Conservation (phyloP, 306 rosid genomes). For the Phaseolus lunatus region DNA sequence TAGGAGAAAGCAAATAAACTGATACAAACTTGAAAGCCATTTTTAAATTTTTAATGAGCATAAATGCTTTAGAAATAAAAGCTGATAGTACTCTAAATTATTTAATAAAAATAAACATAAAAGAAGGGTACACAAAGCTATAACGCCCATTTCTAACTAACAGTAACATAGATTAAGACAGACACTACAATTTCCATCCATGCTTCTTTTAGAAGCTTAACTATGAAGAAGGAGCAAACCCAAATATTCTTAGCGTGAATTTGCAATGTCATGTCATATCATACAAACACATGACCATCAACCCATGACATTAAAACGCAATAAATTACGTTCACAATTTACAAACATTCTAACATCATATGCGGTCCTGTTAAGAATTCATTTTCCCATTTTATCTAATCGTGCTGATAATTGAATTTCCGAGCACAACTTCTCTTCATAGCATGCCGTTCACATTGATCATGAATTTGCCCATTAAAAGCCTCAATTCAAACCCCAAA, state of each 20-base stretch:
- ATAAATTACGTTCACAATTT: not conserved
- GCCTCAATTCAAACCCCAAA: constrained; percentile 4
- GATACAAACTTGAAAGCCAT: not conserved
- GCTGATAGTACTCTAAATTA: not conserved
- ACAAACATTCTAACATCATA: not conserved
- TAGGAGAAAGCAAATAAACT: not conserved
- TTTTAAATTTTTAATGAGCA: not conserved
- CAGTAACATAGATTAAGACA: not conserved
- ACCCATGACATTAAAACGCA: not conserved
- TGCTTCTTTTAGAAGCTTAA: constrained; percentile 21
- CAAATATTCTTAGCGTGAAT: not conserved
- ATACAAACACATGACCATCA: not conserved
- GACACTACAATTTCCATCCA: not conserved
- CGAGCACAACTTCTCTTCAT: not conserved
- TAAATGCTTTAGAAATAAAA: not conserved
- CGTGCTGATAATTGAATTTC: not conserved
- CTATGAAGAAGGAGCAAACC: constrained; percentile 8
- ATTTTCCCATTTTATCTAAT: not conserved
- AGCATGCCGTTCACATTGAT: not conserved
- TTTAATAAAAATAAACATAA: constrained; percentile 10
- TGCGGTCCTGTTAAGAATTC: not conserved
- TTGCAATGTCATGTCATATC: not conserved
- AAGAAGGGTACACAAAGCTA: not conserved
- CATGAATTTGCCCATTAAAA: not conserved
- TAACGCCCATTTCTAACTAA: constrained; percentile 5